Evolutionary conservation across 2,329 filamentous ascomycete genomes (phyloP), one percentile per base, ranked within the genome.

Genomic region (Dothistroma pini): DNA sequence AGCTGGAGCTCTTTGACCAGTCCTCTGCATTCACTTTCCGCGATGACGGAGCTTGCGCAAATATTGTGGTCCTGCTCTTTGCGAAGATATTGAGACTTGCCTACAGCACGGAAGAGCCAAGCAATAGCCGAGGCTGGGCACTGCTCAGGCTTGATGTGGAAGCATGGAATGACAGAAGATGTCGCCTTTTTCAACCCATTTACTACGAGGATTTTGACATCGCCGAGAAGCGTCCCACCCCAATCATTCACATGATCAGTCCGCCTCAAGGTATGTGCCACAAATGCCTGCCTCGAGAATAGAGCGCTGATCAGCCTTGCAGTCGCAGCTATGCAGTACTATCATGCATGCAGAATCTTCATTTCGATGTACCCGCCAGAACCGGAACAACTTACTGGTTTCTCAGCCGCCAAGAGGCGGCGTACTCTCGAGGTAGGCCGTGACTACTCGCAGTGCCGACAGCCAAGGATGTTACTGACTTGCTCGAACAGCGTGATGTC

Each of bases 41-140:
- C 0, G 75, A 78, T 31, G 76, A 78, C 57, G 72, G 72, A 0
- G 72, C 76, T 0, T 75, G 74, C 58, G 74, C 75, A 0, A 78
- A 77, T 47, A 63, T 72, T 8, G 72, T 76, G 7, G 71, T 78
- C 6, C 74, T 76, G 38, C 68, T 76, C 10, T 78, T 77, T 55
- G 76, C 76, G 2, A 72, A 70, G 34, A 75, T 77, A 2, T 67
- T 79, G 6, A 74, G 64, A 31, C 53, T 67, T 11, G 38, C 64
- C 2, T 60, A 66, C 41, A 58, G 56, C 2, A 41, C 58, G 2
- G 21, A 54, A 31, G 58, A 60, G 14, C 22, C 56, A 6, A 38
- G 29, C 25, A 54, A 59, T 8, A 22, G 53, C 47, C 55, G 52
- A 14, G 44, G 49, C 2, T 69, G 68, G 68, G 52, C 61, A 14